Conservation (phyloP, 2,329 filamentous ascomycete species). For the Colletotrichum graminicola region DNA sequence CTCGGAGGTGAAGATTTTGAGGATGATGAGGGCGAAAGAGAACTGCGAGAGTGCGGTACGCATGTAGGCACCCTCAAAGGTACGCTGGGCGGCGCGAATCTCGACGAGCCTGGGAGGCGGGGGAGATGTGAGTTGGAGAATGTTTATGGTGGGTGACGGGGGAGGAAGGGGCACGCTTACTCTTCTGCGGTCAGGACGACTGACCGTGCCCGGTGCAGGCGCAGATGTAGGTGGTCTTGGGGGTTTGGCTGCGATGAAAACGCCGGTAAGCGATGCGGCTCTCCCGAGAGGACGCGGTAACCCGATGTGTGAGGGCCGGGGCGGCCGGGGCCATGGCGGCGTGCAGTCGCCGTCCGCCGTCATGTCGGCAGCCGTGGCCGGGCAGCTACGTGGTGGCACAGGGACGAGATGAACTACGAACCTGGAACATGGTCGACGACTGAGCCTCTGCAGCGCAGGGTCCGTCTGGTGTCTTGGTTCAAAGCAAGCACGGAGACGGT, state of each 20-base stretch:
- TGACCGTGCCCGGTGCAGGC: slow-evolving; percentile 85
- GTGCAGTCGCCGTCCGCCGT: not conserved
- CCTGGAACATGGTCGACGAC: slow-evolving; percentile 35
- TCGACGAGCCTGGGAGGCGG: slow-evolving; percentile 77
- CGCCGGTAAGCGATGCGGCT: not conserved
- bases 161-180: slow-evolving; percentile 53
- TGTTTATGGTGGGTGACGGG: slow-evolving; percentile 7
- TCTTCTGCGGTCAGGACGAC: slow-evolving; percentile 85
- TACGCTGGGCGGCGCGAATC: slow-evolving; percentile 93
- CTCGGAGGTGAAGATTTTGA: slow-evolving; percentile 96
- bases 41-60: slow-evolving; percentile 95
- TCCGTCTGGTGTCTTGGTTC: not conserved
- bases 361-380: not conserved
- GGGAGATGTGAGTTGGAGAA: not conserved
- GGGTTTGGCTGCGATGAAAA: slow-evolving; percentile 68
- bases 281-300: not conserved
- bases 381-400: not conserved
- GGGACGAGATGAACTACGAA: slow-evolving; percentile 9
- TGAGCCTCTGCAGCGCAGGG: not conserved
- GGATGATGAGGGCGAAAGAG: slow-evolving; percentile 91
- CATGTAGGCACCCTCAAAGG: slow-evolving; percentile 97
- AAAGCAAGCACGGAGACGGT: not conserved
- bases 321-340: not conserved
- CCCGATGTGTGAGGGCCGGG: too few species aligned
- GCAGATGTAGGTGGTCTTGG: slow-evolving; percentile 80